These are phyloP conservation scores for Cubamyces sp. DNA, from an alignment of 768 basidiomycete genomes.

Conservation along the genomic window DNA sequence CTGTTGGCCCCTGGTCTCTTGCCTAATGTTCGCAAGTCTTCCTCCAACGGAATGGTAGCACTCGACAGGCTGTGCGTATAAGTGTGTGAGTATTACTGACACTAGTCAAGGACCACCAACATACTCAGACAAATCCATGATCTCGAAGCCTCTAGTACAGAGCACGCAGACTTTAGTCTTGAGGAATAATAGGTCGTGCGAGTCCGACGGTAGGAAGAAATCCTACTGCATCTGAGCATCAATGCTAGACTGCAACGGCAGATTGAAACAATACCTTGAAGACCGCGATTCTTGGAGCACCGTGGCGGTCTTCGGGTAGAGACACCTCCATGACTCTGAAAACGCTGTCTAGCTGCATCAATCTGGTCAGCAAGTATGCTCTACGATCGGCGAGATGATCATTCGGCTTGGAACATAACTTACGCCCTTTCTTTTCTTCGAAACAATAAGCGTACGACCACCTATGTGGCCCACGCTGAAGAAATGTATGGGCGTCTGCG, in stretches of 20 bases:
- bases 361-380: not conserved
- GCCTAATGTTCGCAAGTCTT: slow-evolving; percentile 41
- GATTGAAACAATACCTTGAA: not conserved
- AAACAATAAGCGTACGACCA: slow-evolving; percentile 50
- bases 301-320: slow-evolving; percentile 85
- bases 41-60: slow-evolving; percentile 47
- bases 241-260: not conserved
- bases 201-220: slow-evolving; percentile 88
- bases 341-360: slow-evolving; percentile 70
- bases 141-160: slow-evolving; percentile 16
- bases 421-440: slow-evolving; percentile 37
- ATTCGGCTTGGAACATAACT: not conserved
- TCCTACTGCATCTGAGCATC: slow-evolving; percentile 45
- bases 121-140: slow-evolving; percentile 20
- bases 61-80: slow-evolving; percentile 37
- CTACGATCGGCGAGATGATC: not conserved
- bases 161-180: slow-evolving; percentile 22
- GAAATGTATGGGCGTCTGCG: slow-evolving; percentile 49
- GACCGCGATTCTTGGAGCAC: slow-evolving; percentile 58
- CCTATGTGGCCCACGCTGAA: slow-evolving; percentile 54
- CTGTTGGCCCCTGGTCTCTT: slow-evolving; percentile 44
- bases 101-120: too few relatives aligned
- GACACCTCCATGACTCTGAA: slow-evolving; percentile 91
- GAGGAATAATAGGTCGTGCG: slow-evolving; percentile 49
- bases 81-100: not conserved